Evolutionary conservation across 345 rosid species (phyloP).

Genomic region (Linum trigynum): DNA sequence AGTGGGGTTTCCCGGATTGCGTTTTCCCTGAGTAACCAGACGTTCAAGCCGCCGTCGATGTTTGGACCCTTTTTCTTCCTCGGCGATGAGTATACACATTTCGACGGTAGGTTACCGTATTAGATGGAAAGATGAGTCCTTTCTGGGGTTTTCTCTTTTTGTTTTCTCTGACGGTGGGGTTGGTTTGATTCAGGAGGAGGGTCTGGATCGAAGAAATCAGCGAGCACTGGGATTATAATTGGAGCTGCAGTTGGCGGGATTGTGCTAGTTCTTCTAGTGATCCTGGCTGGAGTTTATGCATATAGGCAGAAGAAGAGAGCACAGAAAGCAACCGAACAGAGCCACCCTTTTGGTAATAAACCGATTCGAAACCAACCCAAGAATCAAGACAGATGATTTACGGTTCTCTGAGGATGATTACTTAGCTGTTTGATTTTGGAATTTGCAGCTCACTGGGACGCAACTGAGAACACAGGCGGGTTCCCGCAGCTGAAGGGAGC

Average conservation of each 20-base stretch:
- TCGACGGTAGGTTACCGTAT: slow-evolving; percentile 34
- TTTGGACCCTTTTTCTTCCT: slow-evolving; percentile 58
- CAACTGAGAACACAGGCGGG: slow-evolving; percentile 38
- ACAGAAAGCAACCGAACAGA: slow-evolving; percentile 43
- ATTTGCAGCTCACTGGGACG: slow-evolving; percentile 61
- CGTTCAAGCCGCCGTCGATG: slow-evolving; percentile 40
- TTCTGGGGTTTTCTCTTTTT: too few relatives aligned
- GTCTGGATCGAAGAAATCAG: slow-evolving; percentile 26
- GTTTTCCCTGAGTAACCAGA: slow-evolving; percentile 52
- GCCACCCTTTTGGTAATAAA: slow-evolving; percentile 58
- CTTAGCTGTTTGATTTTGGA: background rate
- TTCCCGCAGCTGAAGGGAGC: slow-evolving; percentile 76
- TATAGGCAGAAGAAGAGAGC: slow-evolving; percentile 66
- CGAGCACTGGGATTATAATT: slow-evolving; percentile 36
- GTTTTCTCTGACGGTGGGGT: background rate
- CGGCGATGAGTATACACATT: slow-evolving; percentile 27
- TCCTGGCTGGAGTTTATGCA: slow-evolving; percentile 60
- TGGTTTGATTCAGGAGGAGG: slow-evolving; percentile 13
- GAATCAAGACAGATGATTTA: background rate
- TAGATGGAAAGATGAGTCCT: too few relatives aligned
- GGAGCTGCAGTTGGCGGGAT: slow-evolving; percentile 64
- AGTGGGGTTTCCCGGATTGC: slow-evolving; percentile 32
- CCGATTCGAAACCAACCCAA: background rate
- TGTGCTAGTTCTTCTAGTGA: slow-evolving; percentile 41
- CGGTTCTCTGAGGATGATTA: background rate